Evolutionary conservation across 495 filamentous ascomycete species (phyloP).

Genomic region (Penicillium taxi): DNA sequence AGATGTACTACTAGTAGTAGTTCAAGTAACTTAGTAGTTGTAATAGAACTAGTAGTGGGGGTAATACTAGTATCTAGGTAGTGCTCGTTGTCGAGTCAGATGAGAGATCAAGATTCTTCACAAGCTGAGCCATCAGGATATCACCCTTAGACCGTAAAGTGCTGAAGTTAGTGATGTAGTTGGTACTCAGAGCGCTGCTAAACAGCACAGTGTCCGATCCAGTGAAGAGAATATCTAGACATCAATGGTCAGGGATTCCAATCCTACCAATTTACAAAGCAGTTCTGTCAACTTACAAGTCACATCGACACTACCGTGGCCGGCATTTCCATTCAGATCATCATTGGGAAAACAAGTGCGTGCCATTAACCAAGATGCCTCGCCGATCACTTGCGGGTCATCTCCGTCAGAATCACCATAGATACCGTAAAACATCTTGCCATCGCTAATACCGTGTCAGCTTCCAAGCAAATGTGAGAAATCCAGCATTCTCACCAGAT

Average conservation of each 20-base stretch:
- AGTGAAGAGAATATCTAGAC: conserved; percentile 32
- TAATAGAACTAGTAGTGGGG: neutral
- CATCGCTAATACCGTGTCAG: conserved; percentile 9
- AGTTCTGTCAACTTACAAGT: conserved; percentile 20
- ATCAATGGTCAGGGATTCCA: neutral
- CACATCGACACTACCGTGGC: conserved; percentile 25
- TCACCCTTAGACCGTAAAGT: conserved; percentile 28
- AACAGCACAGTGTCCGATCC: conserved; percentile 25
- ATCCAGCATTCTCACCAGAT: conserved; percentile 36
- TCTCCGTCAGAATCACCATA: conserved; percentile 32
- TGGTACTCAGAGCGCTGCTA: conserved; percentile 20
- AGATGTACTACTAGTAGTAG: conserved; percentile 1
- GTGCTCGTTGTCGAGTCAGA: conserved; percentile 4
- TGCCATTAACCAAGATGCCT: conserved; percentile 35
- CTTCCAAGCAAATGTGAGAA: no score
- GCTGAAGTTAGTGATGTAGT: conserved; percentile 33
- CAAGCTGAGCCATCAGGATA: conserved; percentile 30
- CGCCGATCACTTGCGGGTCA: conserved; percentile 28
- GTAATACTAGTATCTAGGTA: neutral
- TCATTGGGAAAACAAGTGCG: conserved; percentile 33
- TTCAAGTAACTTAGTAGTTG: no score
- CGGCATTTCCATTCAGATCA: conserved; percentile 24
- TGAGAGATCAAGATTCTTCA: conserved; percentile 16
- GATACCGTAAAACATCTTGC: conserved; percentile 37
- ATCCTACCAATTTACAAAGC: neutral